Evolutionary conservation across 2,329 filamentous ascomycete species (phyloP), one percentile per base, ranked within the genome.

Genomic region (Lomentospora prolificans): DNA sequence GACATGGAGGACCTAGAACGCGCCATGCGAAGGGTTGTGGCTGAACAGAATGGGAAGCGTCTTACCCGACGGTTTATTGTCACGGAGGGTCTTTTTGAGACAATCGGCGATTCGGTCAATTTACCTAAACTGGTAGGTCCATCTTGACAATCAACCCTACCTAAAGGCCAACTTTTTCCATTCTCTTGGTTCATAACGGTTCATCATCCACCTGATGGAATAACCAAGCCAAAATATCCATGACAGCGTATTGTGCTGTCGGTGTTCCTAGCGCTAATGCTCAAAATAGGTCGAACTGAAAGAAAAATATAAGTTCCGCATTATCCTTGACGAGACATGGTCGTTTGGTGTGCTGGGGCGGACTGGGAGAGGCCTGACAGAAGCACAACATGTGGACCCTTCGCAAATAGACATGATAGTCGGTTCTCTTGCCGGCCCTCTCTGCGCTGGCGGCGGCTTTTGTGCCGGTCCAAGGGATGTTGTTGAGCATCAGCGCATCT

Each of bases 281-380:
- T n/a, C n/a, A n/a, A n/a, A n/a, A 28, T 31, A 60, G 59, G 57
- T 97, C 60, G 92, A 96, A 68, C 78, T 99, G 62, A 96, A 96
- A 72, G 84, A 91, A 62, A 89, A 87, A 69, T 96, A 97, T 80
- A 99, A 96, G 74, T 99, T 97, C 76, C 90, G 94, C 64, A 82
- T 99, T 57, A 95, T 97, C 61, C 84, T 99, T 36, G 94, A 99
- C 69, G 94, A 99, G 75, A 96, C 91, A 1, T 95, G 89, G 86
- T 96, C 91, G 1, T 99, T 97, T 67, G 95, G 92, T 58, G 88
- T 97, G 17, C 80, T 99, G 4, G 94, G 94, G 51, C 82, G 90
- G 59, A 96, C 90, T 25, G 95, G 94, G 19, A 86, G 90, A 54
- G 94, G 94, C 58, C 78, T 97, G 39, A 97, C 94, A 0, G 95